Percentiles rank a stretch among this genome's conserved stretches.
Evolutionary conservation across 805 yeast species (phyloP).

Genomic region (Helenozyma baotianmanensis): DNA sequence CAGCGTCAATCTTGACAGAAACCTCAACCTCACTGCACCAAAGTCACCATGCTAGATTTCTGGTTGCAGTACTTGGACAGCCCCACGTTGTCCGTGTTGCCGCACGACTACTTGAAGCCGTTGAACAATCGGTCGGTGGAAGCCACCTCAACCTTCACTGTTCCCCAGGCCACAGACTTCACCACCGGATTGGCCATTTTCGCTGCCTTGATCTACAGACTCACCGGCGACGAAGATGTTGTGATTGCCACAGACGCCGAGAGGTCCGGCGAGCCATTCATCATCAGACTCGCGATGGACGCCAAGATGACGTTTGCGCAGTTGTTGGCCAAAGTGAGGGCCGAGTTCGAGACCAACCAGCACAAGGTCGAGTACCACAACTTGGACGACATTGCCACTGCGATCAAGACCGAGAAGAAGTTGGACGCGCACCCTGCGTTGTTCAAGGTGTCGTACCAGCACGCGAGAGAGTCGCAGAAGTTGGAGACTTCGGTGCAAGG

Average conservation of each 20-base stretch:
- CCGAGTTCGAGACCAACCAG: constrained; percentile 33
- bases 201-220: constrained; percentile 66
- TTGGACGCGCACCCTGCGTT: constrained; percentile 58
- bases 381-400: constrained; percentile 52
- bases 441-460: constrained; percentile 58
- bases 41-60: constrained; percentile 18
- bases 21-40: no score
- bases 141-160: constrained; percentile 41
- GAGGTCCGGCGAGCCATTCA: constrained; percentile 41
- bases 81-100: constrained; percentile 83
- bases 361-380: constrained; percentile 38
- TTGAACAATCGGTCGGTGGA: constrained; percentile 62
- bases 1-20: no score
- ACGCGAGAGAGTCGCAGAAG: constrained; percentile 35
- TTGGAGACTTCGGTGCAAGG: constrained; percentile 47
- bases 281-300: constrained; percentile 58
- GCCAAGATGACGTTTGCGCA: constrained; percentile 52
- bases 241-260: constrained; percentile 67
- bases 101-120: constrained; percentile 83
- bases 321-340: constrained; percentile 43
- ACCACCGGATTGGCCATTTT: constrained; percentile 58
- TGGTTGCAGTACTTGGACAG: constrained; percentile 68
- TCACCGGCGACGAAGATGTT: constrained; percentile 93
- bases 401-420: constrained; percentile 45
- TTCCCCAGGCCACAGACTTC: constrained; percentile 30